phyloP scores from a whole-genome alignment of 768 basidiomycete species.

The Chalciporus chontae region DNA sequence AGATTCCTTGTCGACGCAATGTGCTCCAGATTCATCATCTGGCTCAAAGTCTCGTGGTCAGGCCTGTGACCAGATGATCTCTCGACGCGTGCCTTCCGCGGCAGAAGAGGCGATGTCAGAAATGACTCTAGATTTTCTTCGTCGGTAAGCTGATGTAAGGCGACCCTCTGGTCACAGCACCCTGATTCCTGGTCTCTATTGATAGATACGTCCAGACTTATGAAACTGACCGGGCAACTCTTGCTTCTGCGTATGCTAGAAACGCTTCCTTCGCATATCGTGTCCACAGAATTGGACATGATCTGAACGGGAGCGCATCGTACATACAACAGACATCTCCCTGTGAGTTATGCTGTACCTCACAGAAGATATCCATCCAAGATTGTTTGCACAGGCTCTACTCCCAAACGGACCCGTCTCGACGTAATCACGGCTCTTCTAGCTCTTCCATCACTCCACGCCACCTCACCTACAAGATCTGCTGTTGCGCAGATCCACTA shows the following conservation, averaged over 20 bases:
- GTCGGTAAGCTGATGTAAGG: constrained; percentile 19
- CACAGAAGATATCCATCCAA: background rate
- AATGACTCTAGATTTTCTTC: constrained; percentile 30
- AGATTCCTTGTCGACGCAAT: background rate
- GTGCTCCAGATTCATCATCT: background rate
- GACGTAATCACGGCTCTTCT: constrained; percentile 26
- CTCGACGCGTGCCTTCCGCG: background rate
- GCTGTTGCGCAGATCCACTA: constrained; percentile 19
- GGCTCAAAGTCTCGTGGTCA: background rate
- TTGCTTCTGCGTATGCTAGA: constrained; percentile 30
- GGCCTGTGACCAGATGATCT: background rate
- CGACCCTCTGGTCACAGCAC: background rate
- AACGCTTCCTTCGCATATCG: constrained; percentile 32
- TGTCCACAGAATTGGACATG: constrained; percentile 11
- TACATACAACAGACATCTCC: constrained; percentile 1
- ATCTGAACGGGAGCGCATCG: background rate
- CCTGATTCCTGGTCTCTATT: constrained; percentile 4
- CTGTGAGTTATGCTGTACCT: constrained; percentile 14
- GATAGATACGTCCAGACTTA: constrained; percentile 31
- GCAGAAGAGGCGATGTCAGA: constrained; percentile 25
- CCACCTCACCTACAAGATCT: background rate
- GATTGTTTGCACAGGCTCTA: constrained; percentile 12
- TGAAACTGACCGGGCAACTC: constrained; percentile 29
- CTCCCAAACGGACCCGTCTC: constrained; percentile 22
- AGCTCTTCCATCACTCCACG: constrained; percentile 25